phyloP scores from a whole-genome alignment of 352 stramenopile species.

The Peronospora farinosa region DNA sequence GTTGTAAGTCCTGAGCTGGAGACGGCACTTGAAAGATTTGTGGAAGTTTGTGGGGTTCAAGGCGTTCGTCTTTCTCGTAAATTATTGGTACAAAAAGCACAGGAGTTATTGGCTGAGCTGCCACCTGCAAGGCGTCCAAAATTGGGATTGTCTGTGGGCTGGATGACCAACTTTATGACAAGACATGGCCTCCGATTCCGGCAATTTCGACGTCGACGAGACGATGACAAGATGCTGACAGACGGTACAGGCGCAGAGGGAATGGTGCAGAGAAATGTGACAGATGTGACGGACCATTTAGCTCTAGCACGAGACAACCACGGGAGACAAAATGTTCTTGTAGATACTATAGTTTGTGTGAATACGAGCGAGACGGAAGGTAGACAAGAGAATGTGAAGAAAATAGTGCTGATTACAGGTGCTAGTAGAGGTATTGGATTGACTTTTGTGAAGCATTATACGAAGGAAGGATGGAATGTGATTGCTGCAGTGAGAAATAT shows the following conservation, averaged over 20 bases:
- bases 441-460: constrained; percentile 38
- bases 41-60: constrained; percentile 3
- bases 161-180: constrained; percentile 30
- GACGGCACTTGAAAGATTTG: constrained; percentile 10
- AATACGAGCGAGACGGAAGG: background rate
- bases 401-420: constrained; percentile 46
- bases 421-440: constrained; percentile 39
- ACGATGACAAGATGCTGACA: background rate
- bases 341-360: background rate
- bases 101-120: constrained; percentile 15
- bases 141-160: constrained; percentile 19
- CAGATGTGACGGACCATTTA: constrained; percentile 20
- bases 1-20: constrained; percentile 23
- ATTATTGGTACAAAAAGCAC: constrained; percentile 20
- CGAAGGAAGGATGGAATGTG: constrained; percentile 42
- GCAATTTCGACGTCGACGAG: constrained; percentile 12
- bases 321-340: constrained; percentile 1
- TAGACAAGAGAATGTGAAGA: background rate
- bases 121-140: constrained; percentile 13
- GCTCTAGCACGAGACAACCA: constrained; percentile 7
- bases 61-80: constrained; percentile 13
- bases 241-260: constrained; percentile 1
- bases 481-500: constrained; percentile 27
- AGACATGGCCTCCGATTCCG: constrained; percentile 19
- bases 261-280: constrained; percentile 9